phyloP scores from a whole-genome alignment of 305 asterid species.

The Solanum chacoense region DNA sequence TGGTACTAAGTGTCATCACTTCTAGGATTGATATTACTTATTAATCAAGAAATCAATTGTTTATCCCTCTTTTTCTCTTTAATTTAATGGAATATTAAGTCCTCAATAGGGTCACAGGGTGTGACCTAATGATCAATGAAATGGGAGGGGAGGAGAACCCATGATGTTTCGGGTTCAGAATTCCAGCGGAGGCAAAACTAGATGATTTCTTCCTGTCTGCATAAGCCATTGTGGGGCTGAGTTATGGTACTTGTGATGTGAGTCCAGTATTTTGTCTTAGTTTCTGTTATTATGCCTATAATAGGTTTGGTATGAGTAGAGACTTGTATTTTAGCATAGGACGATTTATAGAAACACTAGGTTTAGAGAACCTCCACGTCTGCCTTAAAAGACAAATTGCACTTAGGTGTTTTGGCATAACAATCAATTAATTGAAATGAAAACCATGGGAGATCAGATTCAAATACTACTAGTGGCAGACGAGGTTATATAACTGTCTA shows the following conservation, averaged over 20 bases:
- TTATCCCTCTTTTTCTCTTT: neutral
- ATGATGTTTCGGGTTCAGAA: neutral
- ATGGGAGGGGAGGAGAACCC: neutral
- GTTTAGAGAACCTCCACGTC: neutral
- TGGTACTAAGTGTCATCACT: neutral
- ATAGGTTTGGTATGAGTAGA: neutral
- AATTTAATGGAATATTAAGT: neutral
- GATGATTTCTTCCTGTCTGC: neutral
- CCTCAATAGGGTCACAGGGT: neutral
- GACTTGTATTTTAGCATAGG: neutral
- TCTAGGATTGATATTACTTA: neutral
- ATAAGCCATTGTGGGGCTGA: neutral
- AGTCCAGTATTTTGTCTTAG: neutral
- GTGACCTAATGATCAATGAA: neutral
- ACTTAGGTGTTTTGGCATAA: neutral
- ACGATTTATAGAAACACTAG: neutral
- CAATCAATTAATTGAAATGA: neutral
- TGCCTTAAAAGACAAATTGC: neutral
- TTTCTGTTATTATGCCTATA: neutral
- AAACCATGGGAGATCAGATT: neutral
- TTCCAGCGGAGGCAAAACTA: neutral
- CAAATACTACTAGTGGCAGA: neutral
- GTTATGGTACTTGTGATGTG: neutral
- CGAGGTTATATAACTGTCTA: neutral
- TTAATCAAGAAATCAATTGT: neutral